Percentiles rank a stretch among this genome's conserved stretches.
Conservation (phyloP, 371 early-diverging fungal species). For the Rhizopus arrhizus region DNA sequence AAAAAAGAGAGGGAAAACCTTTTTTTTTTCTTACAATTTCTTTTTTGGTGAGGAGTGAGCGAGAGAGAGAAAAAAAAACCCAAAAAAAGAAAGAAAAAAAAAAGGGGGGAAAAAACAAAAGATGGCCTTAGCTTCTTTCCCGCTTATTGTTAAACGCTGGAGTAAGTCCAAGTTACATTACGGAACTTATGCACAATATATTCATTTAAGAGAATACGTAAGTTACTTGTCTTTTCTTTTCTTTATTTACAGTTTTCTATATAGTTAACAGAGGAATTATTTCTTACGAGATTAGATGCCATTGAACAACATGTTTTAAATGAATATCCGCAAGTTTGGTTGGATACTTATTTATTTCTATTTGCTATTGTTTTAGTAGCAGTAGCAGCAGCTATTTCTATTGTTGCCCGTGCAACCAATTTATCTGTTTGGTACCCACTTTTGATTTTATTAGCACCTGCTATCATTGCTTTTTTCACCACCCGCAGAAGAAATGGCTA, state of each 20-base stretch:
- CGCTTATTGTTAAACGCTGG: conserved; percentile 27
- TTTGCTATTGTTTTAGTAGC: conserved; percentile 34
- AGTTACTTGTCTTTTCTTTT: conserved; percentile 4
- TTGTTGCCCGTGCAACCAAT: conserved; percentile 31
- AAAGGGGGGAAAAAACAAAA: background rate
- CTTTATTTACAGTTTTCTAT: conserved; percentile 1
- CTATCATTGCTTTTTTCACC: conserved; percentile 36
- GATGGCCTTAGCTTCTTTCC: conserved; percentile 31
- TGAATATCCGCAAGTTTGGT: conserved; percentile 38
- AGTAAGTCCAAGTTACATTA: conserved; percentile 19
- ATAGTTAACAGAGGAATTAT: conserved; percentile 39
- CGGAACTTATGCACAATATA: conserved; percentile 21
- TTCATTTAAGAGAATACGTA: conserved; percentile 32
- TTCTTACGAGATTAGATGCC: conserved; percentile 26
- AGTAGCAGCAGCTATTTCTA: conserved; percentile 39
- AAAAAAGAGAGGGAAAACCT: background rate
- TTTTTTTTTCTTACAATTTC: background rate
- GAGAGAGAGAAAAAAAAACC: background rate
- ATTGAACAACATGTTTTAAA: conserved; percentile 28
- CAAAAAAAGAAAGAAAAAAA: background rate
- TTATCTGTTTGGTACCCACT: conserved; percentile 45
- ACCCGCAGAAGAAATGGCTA: conserved; percentile 39
- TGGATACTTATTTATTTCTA: conserved; percentile 41
- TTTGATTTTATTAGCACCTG: conserved; percentile 33
- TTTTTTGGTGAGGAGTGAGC: too few relatives aligned